Evolutionary conservation across 139 green algal species (phyloP), one percentile per base, ranked within the genome.

Genomic region (Mesotaenium endlicherianum): DNA sequence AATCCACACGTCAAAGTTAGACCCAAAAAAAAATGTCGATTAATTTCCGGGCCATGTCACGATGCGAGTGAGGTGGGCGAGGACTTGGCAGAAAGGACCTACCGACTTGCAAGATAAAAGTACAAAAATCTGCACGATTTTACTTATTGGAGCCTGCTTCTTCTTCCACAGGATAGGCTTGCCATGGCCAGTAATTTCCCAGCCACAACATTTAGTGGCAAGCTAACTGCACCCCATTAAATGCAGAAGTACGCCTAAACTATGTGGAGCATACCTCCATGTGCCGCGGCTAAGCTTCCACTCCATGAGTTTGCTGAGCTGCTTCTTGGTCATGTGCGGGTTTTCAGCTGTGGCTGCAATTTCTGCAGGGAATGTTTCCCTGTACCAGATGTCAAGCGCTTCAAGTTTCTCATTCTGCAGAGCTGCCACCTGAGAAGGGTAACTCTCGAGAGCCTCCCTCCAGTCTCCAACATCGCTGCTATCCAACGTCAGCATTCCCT

Each of bases 281-380:
- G 86, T 85, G n/a, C 79, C 79, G 4, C 79, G 60, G 44, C 69
- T 82, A 8, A 85, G 79, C 39, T 85, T 85, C 79, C 79, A 85
- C n/a, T 85, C 79, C 14, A 85, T 44, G 42, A 85, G 8, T 31
- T 75, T 85, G 4, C 45, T 41, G 20, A 85, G 64, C 58, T 85
- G 69, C 2, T 80, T 67, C 68, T 83, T 49, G 2, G 79, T 83
- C 20, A 85, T 5, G 41, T 60, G 47, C 30, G 34, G 31, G 14
- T 4, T 8, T 43, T 39, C 26, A n/a, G n/a, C 31, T 31, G 41
- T 34, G 4, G 34, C 11, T 30, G 31, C 3, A 78, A 50, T 57
- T 4, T 39, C 14, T 36, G 31, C 70, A 60, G 34, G 34, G 41
- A 78, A 26, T 60, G 34, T 31, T n/a, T 6, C 41, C 60, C 70